Percentiles rank a stretch among this genome's conserved stretches.
These are phyloP conservation scores for Hydnum rufescens DNA, from an alignment of 768 basidiomycete species.

Conservation along the genomic window DNA sequence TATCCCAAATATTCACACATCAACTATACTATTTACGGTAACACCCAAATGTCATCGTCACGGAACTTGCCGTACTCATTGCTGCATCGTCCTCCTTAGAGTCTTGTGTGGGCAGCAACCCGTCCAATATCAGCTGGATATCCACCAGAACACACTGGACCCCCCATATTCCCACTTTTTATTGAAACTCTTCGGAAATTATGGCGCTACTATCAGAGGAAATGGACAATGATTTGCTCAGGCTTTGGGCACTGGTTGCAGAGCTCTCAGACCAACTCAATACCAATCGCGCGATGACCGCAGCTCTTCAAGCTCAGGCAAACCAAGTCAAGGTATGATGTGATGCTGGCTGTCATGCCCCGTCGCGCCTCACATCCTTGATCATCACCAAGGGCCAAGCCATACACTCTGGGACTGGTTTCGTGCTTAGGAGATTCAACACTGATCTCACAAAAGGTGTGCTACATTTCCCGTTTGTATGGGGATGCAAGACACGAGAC, in stretches of 20 bases:
- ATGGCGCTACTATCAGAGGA: slow-evolving; percentile 1
- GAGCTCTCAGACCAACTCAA: slow-evolving; percentile 71
- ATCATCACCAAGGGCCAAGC: slow-evolving; percentile 44
- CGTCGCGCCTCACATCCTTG: too few species aligned
- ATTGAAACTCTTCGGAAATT: background rate
- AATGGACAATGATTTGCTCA: slow-evolving; percentile 31
- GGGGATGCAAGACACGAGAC: too few species aligned
- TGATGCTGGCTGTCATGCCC: background rate
- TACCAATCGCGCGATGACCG: slow-evolving; percentile 60
- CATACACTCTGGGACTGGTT: slow-evolving; percentile 46
- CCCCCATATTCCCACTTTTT: too few species aligned
- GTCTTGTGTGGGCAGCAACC: too few species aligned
- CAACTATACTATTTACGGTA: too few species aligned
- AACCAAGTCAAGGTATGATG: slow-evolving; percentile 49
- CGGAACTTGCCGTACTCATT: too few species aligned
- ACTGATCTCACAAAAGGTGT: slow-evolving; percentile 69
- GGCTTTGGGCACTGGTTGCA: slow-evolving; percentile 59
- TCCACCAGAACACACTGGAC: too few species aligned
- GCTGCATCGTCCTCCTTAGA: too few species aligned
- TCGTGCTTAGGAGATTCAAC: slow-evolving; percentile 66
- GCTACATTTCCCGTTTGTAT: slow-evolving; percentile 7
- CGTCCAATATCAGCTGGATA: too few species aligned
- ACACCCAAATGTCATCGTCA: too few species aligned
- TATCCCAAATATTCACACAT: too few species aligned
- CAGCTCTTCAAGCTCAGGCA: slow-evolving; percentile 46